A percentile compares a stretch with the other conserved stretches of the same genome.
Evolutionary conservation across 2,329 filamentous ascomycete species (phyloP).

Genomic region (Xylariaceae sp.): DNA sequence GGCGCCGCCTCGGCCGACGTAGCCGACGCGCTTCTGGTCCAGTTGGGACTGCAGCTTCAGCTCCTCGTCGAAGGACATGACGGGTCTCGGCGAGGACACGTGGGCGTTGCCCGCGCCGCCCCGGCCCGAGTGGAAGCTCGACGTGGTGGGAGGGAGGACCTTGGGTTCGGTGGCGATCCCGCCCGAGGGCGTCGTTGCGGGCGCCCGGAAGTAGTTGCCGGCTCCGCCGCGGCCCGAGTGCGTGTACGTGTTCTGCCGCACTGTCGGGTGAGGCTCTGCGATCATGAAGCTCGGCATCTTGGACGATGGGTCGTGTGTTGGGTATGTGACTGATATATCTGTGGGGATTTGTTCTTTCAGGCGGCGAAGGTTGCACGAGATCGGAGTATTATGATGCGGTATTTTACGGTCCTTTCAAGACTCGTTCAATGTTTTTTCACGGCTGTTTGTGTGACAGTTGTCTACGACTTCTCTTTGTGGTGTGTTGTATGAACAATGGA

Average conservation of each 20-base stretch:
- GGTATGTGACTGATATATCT: neutral
- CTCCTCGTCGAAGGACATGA: slow-evolving; percentile 64
- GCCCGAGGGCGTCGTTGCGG: slow-evolving; percentile 36
- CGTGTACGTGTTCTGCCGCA: slow-evolving; percentile 41
- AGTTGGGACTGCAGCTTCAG: slow-evolving; percentile 50
- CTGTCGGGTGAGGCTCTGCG: slow-evolving; percentile 45
- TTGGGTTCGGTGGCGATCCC: slow-evolving; percentile 41
- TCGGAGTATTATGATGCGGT: too few relatives aligned
- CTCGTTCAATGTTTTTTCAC: too few relatives aligned
- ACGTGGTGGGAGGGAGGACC: slow-evolving; percentile 37
- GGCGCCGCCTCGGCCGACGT: slow-evolving; percentile 60
- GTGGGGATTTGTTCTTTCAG: slow-evolving; percentile 6
- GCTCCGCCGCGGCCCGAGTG: slow-evolving; percentile 52
- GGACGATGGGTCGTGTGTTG: slow-evolving; percentile 16
- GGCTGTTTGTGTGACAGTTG: too few relatives aligned
- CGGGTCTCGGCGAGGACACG: slow-evolving; percentile 45
- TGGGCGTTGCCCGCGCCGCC: slow-evolving; percentile 63
- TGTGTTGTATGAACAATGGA: too few relatives aligned
- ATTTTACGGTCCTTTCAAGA: too few relatives aligned
- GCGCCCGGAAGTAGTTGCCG: slow-evolving; percentile 49
- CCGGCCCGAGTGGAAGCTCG: slow-evolving; percentile 59
- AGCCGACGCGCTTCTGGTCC: slow-evolving; percentile 47
- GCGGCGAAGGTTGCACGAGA: too few relatives aligned
- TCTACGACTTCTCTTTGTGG: too few relatives aligned
- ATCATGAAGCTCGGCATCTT: slow-evolving; percentile 40